Evolutionary conservation across 2,329 filamentous ascomycete species (phyloP), one percentile per base, ranked within the genome.

Genomic region (Blastomyces emzantsi): DNA sequence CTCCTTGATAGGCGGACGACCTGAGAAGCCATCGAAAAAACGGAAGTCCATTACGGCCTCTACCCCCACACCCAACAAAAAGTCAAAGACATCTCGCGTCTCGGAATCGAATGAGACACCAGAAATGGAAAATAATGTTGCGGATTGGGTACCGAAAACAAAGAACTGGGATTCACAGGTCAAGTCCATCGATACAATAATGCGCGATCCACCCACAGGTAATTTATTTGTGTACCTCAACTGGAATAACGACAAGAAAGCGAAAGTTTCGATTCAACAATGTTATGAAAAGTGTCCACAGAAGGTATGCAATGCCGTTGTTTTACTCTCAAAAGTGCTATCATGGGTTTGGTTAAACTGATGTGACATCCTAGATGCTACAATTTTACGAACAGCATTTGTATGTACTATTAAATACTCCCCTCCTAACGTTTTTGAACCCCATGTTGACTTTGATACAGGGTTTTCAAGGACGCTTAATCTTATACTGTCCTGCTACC

Each of bases 371-470:
- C 11, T 62, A 79, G 73, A 80, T 81, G 78, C 74, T 81, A 13
- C 70, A 75, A 64, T 81, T 81, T 62, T 81, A 81, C 64, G 79
- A 81, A 69, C 69, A 72, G 49, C 78, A 81, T 68, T 70, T 81
- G 77, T 80, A 73, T 73, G 76, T 70, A 41, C 36, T 22, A 22
- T 39, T 36, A 25, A 43, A 58, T 41, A 36, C 45, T 17, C 17
- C 3, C 22, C 33, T 22, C 6, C 61, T 51, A 54, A 55, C 54
- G n/a, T 51, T 41, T 17, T 64, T 63, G 15, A 61, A 41, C 9
- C 51, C 54, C 33, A 55, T 52, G 64, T 63, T 67, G 11, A 69
- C 64, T 63, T 63, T 62, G 61, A 62, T 64, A 7, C 49, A 74
- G 75, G 60, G 73, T 76, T 45, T 77, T 77, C 63, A 76, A 74